Evolutionary conservation across 2,329 filamentous ascomycete genomes (phyloP), one percentile per base, ranked within the genome.

Genomic region (Colletotrichum sp.): DNA sequence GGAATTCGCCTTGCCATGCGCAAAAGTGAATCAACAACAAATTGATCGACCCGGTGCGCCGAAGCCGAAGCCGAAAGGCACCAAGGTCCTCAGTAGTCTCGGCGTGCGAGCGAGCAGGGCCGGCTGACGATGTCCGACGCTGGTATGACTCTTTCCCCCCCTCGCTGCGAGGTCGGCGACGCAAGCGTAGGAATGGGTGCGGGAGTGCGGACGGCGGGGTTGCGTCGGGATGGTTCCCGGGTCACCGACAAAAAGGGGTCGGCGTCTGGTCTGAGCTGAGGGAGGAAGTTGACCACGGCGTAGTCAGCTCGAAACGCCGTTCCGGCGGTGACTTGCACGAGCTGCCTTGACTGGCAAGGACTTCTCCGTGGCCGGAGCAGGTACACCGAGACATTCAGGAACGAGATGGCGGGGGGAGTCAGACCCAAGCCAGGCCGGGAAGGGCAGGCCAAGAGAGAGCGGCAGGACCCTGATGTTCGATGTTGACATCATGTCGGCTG

Each of bases 211-310:
- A 48, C 6, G 55, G 36, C 67, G 67, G 56, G 55, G 56, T 21
- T 52, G 56, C 24, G n/a, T 72, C 72, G 72, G 69, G 62, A 67
- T 38, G 68, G n/a, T 28, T 71, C 28, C 72, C 72, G 72, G 72
- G 26, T 66, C 71, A 55, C 67, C 67, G 60, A 71, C 34, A 8
- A 32, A 52, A 48, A 16, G 52, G 62, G 62, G 34, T 64, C 61
- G 61, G 61, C 61, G 16, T 64, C 61, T 38, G 32, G 52, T 65
- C 48, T 32, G n/a, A 38, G 18, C 21, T 26, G 18, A 13, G 64
- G n/a, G 10, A 52, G 43, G 43, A 52, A 52, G 43, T 52, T 26
- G 7, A 30, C 13, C 16, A n/a, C 28, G 28, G 55, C 24, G 18
- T 24, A 32, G 9, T 12, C 38, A 52, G 24, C 38, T 26, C 43